Conservation (phyloP, 2,329 filamentous ascomycete species). For the Microsporum canis region DNA sequence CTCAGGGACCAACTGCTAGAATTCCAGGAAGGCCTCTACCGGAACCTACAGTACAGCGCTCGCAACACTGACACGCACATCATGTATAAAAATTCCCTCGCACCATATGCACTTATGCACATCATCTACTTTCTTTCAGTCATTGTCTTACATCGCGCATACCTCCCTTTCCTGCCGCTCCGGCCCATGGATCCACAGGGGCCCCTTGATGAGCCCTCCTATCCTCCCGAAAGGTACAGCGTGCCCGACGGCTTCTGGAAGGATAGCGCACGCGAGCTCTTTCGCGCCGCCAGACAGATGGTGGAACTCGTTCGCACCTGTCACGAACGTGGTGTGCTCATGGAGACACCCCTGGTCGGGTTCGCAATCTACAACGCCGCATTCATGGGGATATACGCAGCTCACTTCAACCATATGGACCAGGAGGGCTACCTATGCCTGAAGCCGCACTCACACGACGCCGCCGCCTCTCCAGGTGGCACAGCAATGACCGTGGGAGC, state of each 20-base stretch:
- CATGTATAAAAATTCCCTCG: conserved; percentile 39
- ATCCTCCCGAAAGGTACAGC: conserved; percentile 34
- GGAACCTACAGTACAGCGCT: conserved; percentile 40
- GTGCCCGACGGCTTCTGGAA: conserved; percentile 43
- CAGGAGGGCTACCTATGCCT: conserved; percentile 37
- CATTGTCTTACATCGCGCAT: conserved; percentile 46
- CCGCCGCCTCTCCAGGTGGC: conserved; percentile 15
- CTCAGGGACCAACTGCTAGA: conserved; percentile 37
- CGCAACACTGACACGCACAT: conserved; percentile 46
- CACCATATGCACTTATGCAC: conserved; percentile 46
- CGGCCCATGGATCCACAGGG: conserved; percentile 40
- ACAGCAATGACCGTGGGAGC: conserved; percentile 12
- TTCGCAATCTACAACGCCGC: conserved; percentile 46
- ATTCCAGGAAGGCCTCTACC: conserved; percentile 42
- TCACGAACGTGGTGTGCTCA: conserved; percentile 40
- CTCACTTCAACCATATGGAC: conserved; percentile 47
- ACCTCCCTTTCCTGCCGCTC: conserved; percentile 45
- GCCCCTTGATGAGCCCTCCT: conserved; percentile 41
- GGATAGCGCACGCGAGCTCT: conserved; percentile 40
- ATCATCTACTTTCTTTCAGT: conserved; percentile 43
- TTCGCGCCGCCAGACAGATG: conserved; percentile 43
- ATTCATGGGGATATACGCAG: conserved; percentile 42
- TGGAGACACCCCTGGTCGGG: conserved; percentile 45
- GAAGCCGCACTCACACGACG: conserved; percentile 18
- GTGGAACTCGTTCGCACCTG: conserved; percentile 43